Evolutionary conservation across 2,329 filamentous ascomycete genomes (phyloP).

Genomic region (Helotiales sp.): DNA sequence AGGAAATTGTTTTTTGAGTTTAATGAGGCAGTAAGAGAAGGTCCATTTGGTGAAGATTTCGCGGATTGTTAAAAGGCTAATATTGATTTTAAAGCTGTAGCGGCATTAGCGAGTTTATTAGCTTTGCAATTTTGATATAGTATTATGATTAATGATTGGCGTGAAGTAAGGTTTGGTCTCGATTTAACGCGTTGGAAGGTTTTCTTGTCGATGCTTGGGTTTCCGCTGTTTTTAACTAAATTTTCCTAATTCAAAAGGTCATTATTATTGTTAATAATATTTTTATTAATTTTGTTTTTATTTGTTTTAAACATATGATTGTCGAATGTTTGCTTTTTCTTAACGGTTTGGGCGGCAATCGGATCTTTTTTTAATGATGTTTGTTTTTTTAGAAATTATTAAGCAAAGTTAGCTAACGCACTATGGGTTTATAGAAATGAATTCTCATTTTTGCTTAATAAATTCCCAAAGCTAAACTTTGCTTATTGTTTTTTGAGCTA

Average conservation of each 20-base stretch:
- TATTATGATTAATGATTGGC: constrained; percentile 85
- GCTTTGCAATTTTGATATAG: constrained; percentile 80
- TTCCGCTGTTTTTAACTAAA: constrained; percentile 79
- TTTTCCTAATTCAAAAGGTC: constrained; percentile 63
- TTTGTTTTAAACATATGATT: constrained; percentile 63
- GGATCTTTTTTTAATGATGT: constrained; percentile 82
- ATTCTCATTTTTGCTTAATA: constrained; percentile 82
- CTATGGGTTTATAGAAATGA: constrained; percentile 66
- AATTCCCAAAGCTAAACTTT: constrained; percentile 75
- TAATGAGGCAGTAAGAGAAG: constrained; percentile 59
- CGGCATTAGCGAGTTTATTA: constrained; percentile 69
- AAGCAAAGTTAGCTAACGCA: constrained; percentile 54
- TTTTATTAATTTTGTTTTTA: constrained; percentile 76
- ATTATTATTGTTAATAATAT: constrained; percentile 77
- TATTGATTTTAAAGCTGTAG: constrained; percentile 55
- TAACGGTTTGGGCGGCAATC: constrained; percentile 57
- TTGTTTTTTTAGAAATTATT: constrained; percentile 65
- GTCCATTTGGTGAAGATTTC: constrained; percentile 71
- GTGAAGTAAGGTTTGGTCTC: constrained; percentile 79
- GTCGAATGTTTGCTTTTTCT: constrained; percentile 57
- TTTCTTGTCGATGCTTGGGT: constrained; percentile 80
- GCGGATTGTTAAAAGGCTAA: constrained; percentile 61
- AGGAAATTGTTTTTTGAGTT: constrained; percentile 48
- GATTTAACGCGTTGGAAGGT: constrained; percentile 92
- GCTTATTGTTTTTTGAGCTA: constrained; percentile 57